phyloP scores from a whole-genome alignment of 225 moss, liverwort and hornwort species.

The Pseudisothecium myosuroides region DNA sequence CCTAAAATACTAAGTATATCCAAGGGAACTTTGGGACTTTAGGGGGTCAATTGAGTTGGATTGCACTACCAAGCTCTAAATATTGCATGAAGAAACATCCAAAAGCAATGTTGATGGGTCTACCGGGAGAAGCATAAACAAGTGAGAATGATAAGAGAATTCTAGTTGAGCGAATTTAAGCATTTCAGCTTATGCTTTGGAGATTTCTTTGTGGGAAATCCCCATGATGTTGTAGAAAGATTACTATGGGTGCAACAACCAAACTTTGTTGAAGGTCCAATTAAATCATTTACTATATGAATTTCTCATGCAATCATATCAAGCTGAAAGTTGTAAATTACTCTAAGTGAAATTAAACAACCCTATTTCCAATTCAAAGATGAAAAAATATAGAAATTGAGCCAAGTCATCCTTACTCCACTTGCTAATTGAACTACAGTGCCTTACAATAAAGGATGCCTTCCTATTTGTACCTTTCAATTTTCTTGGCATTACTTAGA shows the following conservation, averaged over 20 bases:
- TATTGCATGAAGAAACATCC: neutral
- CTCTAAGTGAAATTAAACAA: neutral
- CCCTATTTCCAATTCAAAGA: neutral
- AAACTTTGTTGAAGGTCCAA: neutral
- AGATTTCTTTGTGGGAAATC: neutral
- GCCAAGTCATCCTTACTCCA: neutral
- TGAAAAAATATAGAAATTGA: neutral
- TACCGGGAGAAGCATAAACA: rapidly evolving
- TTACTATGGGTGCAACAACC: neutral
- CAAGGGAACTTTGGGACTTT: too few species aligned
- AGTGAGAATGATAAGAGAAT: neutral
- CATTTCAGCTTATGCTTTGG: neutral
- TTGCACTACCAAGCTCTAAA: neutral
- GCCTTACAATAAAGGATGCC: too few species aligned
- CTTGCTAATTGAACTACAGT: neutral
- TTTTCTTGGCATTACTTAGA: too few species aligned
- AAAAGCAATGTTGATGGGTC: too few species aligned
- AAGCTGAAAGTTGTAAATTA: neutral
- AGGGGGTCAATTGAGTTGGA: too few species aligned
- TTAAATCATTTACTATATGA: neutral
- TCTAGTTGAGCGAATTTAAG: neutral
- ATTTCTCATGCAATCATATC: neutral
- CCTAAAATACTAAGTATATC: too few species aligned
- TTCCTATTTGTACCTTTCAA: too few species aligned
- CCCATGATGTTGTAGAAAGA: neutral